phyloP scores from a whole-genome alignment of 208 protist species.

The Borovskyia barvae region DNA sequence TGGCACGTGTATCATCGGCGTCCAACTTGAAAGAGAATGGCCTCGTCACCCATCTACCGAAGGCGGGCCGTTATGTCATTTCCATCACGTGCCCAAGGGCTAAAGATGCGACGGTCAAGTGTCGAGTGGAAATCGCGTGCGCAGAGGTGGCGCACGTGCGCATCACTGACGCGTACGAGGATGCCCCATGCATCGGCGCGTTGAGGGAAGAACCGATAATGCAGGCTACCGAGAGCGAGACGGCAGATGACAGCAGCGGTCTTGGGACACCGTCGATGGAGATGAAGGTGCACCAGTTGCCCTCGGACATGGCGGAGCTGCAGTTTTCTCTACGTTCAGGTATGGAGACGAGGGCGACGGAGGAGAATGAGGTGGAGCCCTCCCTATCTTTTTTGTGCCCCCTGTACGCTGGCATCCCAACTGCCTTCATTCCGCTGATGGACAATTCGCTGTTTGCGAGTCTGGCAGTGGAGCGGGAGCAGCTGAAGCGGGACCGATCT shows the following conservation, averaged over 20 bases:
- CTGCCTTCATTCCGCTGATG: constrained; percentile 35
- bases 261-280: constrained; percentile 5
- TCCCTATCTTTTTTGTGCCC: constrained; percentile 35
- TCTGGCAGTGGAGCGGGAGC: constrained; percentile 32
- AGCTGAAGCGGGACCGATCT: constrained; percentile 23
- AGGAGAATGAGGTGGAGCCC: constrained; percentile 8
- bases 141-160: constrained; percentile 60
- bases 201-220: constrained; percentile 5
- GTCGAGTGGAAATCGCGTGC: constrained; percentile 64
- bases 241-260: constrained; percentile 8
- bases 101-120: constrained; percentile 34
- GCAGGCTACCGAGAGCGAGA: constrained; percentile 3
- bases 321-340: too few relatives aligned
- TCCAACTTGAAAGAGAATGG: constrained; percentile 67
- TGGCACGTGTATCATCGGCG: constrained; percentile 48
- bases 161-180: constrained; percentile 58
- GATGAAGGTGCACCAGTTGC: not conserved
- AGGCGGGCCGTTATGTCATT: constrained; percentile 56
- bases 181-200: constrained; percentile 28
- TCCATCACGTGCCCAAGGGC: constrained; percentile 56
- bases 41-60: constrained; percentile 44
- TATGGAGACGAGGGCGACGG: constrained; percentile 2
- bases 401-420: constrained; percentile 51
- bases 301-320: too few relatives aligned
- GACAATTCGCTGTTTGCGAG: constrained; percentile 27